Conservation (phyloP, 1,284 basidiomycete species). For the Cryptococcus amylolentus region DNA sequence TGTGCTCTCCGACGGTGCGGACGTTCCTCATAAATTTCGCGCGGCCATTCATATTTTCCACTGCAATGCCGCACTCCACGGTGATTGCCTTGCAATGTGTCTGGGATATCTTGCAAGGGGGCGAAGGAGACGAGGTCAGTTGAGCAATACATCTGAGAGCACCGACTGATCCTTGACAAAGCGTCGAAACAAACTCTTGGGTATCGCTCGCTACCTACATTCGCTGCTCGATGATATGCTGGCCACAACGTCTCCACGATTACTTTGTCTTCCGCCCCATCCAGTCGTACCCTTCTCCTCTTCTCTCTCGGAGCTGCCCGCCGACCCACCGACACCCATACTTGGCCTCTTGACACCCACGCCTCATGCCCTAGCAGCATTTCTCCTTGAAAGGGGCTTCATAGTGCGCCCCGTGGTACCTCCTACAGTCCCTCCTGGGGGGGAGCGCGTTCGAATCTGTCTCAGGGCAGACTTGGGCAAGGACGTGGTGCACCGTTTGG, state of each 20-base stretch:
- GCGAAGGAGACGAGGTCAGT: slow-evolving; percentile 59
- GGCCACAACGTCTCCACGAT: slow-evolving; percentile 15
- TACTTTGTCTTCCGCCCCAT: slow-evolving; percentile 30
- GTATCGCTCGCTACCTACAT: slow-evolving; percentile 22
- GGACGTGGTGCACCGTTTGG: slow-evolving; percentile 25
- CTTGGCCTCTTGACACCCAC: slow-evolving; percentile 75
- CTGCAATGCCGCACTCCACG: slow-evolving; percentile 69
- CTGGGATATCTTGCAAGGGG: slow-evolving; percentile 70
- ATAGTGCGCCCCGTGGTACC: slow-evolving; percentile 48
- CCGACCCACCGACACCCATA: slow-evolving; percentile 60
- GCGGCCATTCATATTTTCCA: slow-evolving; percentile 84
- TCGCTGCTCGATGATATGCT: slow-evolving; percentile 25
- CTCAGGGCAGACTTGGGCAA: slow-evolving; percentile 39
- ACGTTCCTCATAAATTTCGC: slow-evolving; percentile 92
- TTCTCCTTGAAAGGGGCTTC: slow-evolving; percentile 38
- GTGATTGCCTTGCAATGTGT: slow-evolving; percentile 70
- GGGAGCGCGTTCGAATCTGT: slow-evolving; percentile 46
- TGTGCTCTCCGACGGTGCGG: slow-evolving; percentile 67
- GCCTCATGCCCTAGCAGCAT: slow-evolving; percentile 54
- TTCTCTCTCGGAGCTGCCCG: slow-evolving; percentile 11
- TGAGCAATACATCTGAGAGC: slow-evolving; percentile 35
- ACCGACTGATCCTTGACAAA: slow-evolving; percentile 31
- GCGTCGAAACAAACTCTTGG: slow-evolving; percentile 25
- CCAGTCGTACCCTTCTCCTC: slow-evolving; percentile 22
- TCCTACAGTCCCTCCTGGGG: slow-evolving; percentile 46